Evolutionary conservation across 225 moss, liverwort and hornwort genomes (phyloP), one percentile per base, ranked within the genome.

Genomic region (Climacium dendroides): DNA sequence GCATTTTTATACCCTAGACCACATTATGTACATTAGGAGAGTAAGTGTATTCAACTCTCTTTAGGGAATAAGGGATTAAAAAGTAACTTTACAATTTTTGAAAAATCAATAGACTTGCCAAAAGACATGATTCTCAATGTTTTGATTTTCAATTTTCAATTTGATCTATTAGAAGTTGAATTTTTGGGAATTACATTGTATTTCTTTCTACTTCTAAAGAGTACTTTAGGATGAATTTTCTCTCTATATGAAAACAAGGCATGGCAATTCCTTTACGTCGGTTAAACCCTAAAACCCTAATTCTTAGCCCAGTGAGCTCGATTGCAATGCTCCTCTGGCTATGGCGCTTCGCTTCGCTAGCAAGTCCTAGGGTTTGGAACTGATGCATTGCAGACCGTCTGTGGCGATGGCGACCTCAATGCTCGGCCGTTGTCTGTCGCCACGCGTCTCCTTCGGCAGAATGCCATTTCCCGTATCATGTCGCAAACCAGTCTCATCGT

Each of bases 391-490:
- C 52, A 59, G 81, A 32, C 81, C 86, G 35, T 72, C 73, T 29
- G 77, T 77, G 52, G 89, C 89, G 61, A 90, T 85, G 85, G 85
- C 93, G 57, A 85, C 84, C 57, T 70, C 87, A 8, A 78, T 90
- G 61, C 84, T 92, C 74, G 92, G 94, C 4, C 94, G 92, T 25
- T 92, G 92, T 86, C 83, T 92, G 13, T 64, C 77, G 41, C 87
- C 85, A 47, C 71, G 77, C 41, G 52, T 35, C 66, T 62, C 75
- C 50, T 81, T 92, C 53, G 57, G 76, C 75, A 62, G 88, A 55
- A 47, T 87, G 32, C 86, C 86, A 11, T 66, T 84, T 66, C 54
- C 52, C 6, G 30, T 19, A 47, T 13, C 45, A 80, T 23, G 62
- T 84, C 69, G 70, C n/a, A 50, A 83, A 10, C 41, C 52, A 18